Conservation (phyloP, 805 yeast genomes). For the Schizosaccharomyces japonicus region DNA sequence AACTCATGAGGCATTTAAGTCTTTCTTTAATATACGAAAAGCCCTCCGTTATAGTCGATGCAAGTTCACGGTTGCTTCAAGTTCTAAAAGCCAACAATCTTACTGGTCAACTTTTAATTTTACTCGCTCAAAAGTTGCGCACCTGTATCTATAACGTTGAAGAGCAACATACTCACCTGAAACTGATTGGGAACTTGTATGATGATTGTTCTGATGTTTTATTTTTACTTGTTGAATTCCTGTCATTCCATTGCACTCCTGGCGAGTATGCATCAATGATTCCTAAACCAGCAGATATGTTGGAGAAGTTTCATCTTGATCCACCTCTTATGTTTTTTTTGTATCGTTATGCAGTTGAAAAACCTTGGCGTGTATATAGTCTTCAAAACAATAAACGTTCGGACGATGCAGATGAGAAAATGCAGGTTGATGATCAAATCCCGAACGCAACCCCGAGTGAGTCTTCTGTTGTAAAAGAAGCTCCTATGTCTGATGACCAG, state of each 20-base stretch:
- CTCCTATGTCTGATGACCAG: no score
- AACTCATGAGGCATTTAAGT: constrained; percentile 30
- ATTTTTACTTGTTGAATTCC: constrained; percentile 36
- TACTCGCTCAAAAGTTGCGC: constrained; percentile 29
- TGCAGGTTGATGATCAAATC: constrained; percentile 12
- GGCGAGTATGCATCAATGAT: constrained; percentile 10
- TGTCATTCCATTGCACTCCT: constrained; percentile 26
- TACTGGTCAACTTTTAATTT: constrained; percentile 39
- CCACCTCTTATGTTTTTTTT: constrained; percentile 47
- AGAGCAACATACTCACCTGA: constrained; percentile 26
- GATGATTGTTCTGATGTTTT: constrained; percentile 53
- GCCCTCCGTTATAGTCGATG: constrained; percentile 24
- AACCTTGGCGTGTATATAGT: no score
- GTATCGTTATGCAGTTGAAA: constrained; percentile 28
- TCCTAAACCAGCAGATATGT: constrained; percentile 5
- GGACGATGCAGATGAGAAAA: constrained; percentile 17
- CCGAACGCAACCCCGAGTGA: neutral
- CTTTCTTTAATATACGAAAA: constrained; percentile 24
- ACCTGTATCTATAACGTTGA: constrained; percentile 16
- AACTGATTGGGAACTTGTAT: constrained; percentile 42
- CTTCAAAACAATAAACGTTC: constrained; percentile 25
- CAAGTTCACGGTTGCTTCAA: constrained; percentile 29
- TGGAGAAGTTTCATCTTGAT: constrained; percentile 13
- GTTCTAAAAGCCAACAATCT: constrained; percentile 21
- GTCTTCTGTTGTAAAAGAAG: constrained; percentile 2